Base-by-base conservation (phyloP, 495 filamentous ascomycete genomes). In the Aspergillus sclerotiicarbonarius region DNA sequence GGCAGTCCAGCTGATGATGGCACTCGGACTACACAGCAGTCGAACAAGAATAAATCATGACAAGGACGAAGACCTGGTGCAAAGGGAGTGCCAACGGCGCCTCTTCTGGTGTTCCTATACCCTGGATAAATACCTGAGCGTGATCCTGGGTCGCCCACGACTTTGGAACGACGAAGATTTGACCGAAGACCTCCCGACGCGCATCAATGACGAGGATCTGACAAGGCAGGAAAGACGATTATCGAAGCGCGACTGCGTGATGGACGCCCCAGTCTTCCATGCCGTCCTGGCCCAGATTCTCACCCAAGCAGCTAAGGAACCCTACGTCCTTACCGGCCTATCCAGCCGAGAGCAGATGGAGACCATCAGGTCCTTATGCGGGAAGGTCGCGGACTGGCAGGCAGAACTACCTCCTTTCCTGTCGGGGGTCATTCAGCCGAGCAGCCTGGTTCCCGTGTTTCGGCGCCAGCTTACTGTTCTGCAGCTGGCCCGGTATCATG, bases 21-120 rank as follows among this genome's bases (percentile, higher is more conserved):
- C 61, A 6, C 60, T 71, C 0, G 68, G 68, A 15, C 33, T 69
- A 7, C 68, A 70, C n/a, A 62, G 59, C 21, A 56, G 57, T 29
- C 57, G 61, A 3, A 16, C 62, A 18, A 53, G 29, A 20, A 32
- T 33, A 12, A 37, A 37, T 10, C 21, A 32, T 9, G 41, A 20
- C 30, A 25, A 48, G 20, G 45, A 44, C 8, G 39, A 35, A 7
- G 33, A 59, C 21, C 18, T 57, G 33, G 48, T 62, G 13, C 53
- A 55, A 20, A 57, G 35, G 19, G 63, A 71, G 55, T 71, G 65
- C 39, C 62, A 56, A 12, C 54, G 63, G 4, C 63, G 68, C n/a
- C 46, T 68, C 1, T 33, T 71, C 6, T 71, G 68, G 68, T 66
- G 68, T 43, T 67, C 63, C 6, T 71, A 68, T 37, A 71, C 68